Percentiles rank a stretch among this genome's conserved stretches.
Evolutionary conservation across 495 filamentous ascomycete species (phyloP).

Genomic region (Neurospora sp.): DNA sequence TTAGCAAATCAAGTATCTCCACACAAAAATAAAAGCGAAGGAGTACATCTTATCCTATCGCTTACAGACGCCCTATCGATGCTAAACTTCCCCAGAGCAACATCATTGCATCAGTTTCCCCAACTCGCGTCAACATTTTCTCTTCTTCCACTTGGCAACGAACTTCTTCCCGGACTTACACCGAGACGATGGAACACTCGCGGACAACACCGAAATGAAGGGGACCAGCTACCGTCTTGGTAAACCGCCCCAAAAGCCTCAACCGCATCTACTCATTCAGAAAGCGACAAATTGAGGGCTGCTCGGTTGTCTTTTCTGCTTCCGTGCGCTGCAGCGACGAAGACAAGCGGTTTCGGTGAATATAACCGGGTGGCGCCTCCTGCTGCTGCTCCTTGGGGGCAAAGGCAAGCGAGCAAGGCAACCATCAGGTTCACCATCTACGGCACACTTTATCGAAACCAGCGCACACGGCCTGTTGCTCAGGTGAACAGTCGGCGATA

Average conservation of each 20-base stretch:
- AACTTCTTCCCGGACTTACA: background rate
- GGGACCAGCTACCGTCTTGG: background rate
- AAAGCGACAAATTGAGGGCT: background rate
- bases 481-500: conserved; percentile 3
- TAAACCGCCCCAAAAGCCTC: background rate
- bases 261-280: background rate
- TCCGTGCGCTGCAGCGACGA: background rate
- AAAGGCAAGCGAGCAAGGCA: background rate
- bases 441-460: background rate
- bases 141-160: background rate
- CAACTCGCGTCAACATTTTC: background rate
- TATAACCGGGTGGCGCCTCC: background rate
- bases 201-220: background rate
- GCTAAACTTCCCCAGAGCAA: background rate
- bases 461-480: background rate
- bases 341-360: background rate
- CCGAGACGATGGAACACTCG: background rate
- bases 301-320: conserved; percentile 2
- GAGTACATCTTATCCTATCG: background rate
- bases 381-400: background rate
- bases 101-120: background rate
- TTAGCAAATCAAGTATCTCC: no score
- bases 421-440: background rate
- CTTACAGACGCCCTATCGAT: background rate
- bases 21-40: no score